Percentiles rank a stretch among this genome's conserved stretches.
Evolutionary conservation across 805 yeast genomes (phyloP).

Genomic region (Candida lessepsii): DNA sequence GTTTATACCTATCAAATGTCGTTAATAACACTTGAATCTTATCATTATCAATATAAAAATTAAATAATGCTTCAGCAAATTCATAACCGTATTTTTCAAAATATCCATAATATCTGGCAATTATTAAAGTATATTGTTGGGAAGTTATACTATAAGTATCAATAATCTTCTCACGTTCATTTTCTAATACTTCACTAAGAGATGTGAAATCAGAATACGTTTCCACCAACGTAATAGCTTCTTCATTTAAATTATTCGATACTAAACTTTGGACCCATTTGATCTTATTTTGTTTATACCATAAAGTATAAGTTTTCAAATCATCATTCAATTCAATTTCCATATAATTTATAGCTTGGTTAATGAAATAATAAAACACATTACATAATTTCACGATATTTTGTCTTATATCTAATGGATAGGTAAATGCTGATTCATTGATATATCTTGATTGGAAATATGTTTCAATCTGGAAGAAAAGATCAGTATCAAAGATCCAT

Average conservation of each 20-base stretch:
- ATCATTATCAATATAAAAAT: conserved; percentile 52
- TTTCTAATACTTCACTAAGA: conserved; percentile 49
- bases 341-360: conserved; percentile 37
- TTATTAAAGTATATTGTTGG: conserved; percentile 17
- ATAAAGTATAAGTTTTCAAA: conserved; percentile 27
- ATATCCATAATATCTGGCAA: conserved; percentile 43
- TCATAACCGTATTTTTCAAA: conserved; percentile 62
- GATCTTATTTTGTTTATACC: conserved; percentile 32
- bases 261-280: conserved; percentile 64
- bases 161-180: conserved; percentile 24
- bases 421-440: conserved; percentile 13
- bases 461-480: conserved; percentile 40
- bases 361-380: conserved; percentile 34
- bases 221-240: conserved; percentile 64
- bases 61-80: conserved; percentile 67
- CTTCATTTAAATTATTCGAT: conserved; percentile 46
- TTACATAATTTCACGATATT: conserved; percentile 27
- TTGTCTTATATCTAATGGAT: conserved; percentile 17
- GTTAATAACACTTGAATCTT: conserved; percentile 54
- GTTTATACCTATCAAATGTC: conserved; percentile 53
- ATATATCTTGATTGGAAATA: conserved; percentile 17
- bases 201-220: conserved; percentile 63
- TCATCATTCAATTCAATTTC: conserved; percentile 19
- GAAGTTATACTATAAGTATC: conserved; percentile 19
- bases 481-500: conserved; percentile 49